Conservation (phyloP, 169 alveolate genomes). For the Plasmodium fragile region DNA sequence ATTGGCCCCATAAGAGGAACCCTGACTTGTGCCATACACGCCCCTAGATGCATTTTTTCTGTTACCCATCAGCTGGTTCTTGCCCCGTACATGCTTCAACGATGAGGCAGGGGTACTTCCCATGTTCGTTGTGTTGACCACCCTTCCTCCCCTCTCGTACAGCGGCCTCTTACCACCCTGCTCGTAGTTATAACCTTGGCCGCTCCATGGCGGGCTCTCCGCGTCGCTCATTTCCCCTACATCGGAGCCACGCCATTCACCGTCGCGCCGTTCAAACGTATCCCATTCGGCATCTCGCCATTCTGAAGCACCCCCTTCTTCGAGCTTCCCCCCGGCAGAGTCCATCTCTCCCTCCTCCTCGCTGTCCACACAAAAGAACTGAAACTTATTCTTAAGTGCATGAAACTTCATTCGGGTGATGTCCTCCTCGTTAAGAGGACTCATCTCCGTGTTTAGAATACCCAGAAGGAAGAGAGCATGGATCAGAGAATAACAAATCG, state of each 20-base stretch:
- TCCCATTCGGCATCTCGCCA: background rate
- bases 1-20: background rate
- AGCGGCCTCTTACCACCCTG: background rate
- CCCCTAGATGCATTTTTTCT: background rate
- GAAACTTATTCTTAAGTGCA: constrained; percentile 33
- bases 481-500: constrained; percentile 23
- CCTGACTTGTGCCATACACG: background rate
- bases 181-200: background rate
- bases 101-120: background rate
- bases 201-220: background rate
- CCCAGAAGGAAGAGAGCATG: constrained; percentile 75
- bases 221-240: background rate
- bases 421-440: constrained; percentile 24
- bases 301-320: background rate
- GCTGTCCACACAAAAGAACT: constrained; percentile 5
- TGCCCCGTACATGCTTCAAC: background rate
- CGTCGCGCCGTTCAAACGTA: background rate
- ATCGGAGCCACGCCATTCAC: background rate
- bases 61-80: background rate
- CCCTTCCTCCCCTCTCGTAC: background rate
- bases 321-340: background rate
- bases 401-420: background rate
- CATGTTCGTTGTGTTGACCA: background rate
- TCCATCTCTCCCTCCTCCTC: background rate
- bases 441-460: constrained; percentile 25